Base-by-base conservation (phyloP, 768 basidiomycete genomes). In the Termitomyces sp. region DNA sequence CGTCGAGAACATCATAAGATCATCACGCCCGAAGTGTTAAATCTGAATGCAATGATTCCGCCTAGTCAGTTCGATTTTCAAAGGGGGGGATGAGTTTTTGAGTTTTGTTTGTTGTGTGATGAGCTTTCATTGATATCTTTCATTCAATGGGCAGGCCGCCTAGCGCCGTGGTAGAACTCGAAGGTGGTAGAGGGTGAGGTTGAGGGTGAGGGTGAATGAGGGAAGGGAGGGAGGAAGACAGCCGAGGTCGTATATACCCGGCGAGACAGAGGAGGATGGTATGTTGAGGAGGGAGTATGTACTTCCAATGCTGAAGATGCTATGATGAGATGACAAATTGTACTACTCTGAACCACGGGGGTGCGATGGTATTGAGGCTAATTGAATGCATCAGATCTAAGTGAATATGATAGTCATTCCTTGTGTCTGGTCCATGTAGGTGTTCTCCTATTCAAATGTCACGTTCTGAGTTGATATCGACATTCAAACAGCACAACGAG, bases 241-340 rank as follows among this genome's bases (percentile, higher is more conserved):
- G 57, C 46, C 63, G 14, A 74, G 81, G 2, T 91, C 90, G 0
- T 72, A 83, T 60, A 92, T 92, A 56, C 91, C 91, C 12, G 91
- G 91, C 3, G 91, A 93, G 71, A 89, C 87, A 0, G 91, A 92
- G 68, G 91, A 93, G 69, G 91, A 92, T 68, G 89, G 89, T 0
- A 77, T 87, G 54, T 79, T 93, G 53, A 82, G 89, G 56, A 83
- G 86, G 63, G 96, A 98, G 69, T 99, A 99, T 67, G 96, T 98
- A 0, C 83, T 99, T 1, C 20, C 20, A 20, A 20, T 20, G n/a
- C n/a, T n/a, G n/a, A n/a, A n/a, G n/a, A n/a, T n/a, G 40, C 15
- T 42, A 42, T 15, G 9, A 5, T 15, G 5, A 17, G 40, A 5
- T 4, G 1, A 34, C 8, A 29, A 12, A 25, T 12, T 20, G 51